These are phyloP conservation scores for Megacollybia marginata DNA, from an alignment of 768 basidiomycete species.

Conservation along the genomic window DNA sequence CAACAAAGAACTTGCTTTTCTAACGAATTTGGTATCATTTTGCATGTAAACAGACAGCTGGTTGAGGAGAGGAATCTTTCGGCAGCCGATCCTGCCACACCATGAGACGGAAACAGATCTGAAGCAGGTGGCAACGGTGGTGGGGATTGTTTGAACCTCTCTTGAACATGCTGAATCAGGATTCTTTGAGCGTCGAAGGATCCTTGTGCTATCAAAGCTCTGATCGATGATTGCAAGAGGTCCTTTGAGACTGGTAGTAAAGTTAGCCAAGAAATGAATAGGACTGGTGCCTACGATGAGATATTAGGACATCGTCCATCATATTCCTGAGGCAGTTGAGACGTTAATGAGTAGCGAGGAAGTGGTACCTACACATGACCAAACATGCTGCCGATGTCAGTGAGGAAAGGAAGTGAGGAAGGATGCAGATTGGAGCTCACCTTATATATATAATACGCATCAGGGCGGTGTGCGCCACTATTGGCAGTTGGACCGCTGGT, in stretches of 20 bases:
- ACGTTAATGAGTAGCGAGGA: neutral
- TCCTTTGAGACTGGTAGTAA: conserved; percentile 2
- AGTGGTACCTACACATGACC: neutral
- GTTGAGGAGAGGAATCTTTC: conserved; percentile 4
- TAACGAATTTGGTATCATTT: conserved; percentile 6
- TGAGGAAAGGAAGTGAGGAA: too few relatives aligned
- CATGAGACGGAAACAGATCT: conserved; percentile 2
- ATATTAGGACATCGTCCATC: conserved; percentile 12
- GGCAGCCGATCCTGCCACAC: neutral
- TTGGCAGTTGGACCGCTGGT: too few relatives aligned
- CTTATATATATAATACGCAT: too few relatives aligned
- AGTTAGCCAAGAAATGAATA: neutral
- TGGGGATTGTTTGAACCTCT: conserved; percentile 3
- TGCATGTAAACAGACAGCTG: conserved; percentile 9
- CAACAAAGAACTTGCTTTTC: conserved; percentile 4
- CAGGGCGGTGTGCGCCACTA: too few relatives aligned
- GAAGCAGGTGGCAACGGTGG: conserved; percentile 4
- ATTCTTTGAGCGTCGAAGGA: conserved; percentile 1
- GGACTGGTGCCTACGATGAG: conserved; percentile 1
- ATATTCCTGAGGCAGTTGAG: conserved; percentile 3
- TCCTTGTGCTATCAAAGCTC: conserved; percentile 7
- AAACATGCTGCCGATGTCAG: neutral
- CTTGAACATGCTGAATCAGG: conserved; percentile 9
- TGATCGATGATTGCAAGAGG: conserved; percentile 7
- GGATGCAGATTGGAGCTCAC: too few relatives aligned